Evolutionary conservation across 495 filamentous ascomycete species (phyloP).

Genomic region (Cercophora scortea): DNA sequence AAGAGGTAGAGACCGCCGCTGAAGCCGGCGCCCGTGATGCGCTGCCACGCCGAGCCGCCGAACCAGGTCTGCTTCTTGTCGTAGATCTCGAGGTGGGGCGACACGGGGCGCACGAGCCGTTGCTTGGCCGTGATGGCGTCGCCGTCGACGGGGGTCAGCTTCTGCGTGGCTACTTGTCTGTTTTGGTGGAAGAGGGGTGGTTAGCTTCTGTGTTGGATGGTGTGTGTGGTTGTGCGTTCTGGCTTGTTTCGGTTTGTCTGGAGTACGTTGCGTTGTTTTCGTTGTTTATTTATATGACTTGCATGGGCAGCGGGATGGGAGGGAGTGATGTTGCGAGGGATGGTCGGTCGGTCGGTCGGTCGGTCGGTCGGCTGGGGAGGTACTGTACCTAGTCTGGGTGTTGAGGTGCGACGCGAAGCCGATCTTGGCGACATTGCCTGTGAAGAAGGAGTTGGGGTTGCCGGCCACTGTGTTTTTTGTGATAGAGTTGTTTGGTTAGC

Average conservation of each 20-base stretch:
- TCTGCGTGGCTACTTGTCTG: constrained; percentile 52
- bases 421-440: constrained; percentile 20
- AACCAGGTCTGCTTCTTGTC: constrained; percentile 82
- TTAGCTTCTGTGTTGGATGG: neutral
- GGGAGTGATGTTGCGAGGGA: neutral
- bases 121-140: constrained; percentile 72
- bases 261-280: neutral
- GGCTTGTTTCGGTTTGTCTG: neutral
- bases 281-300: neutral
- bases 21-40: constrained; percentile 69
- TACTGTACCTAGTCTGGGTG: constrained; percentile 21
- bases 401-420: constrained; percentile 12
- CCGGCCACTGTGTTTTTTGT: constrained; percentile 13
- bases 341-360: too few species aligned
- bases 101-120: constrained; percentile 74
- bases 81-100: constrained; percentile 89
- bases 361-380: too few species aligned
- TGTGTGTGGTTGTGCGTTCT: neutral
- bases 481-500: neutral
- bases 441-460: constrained; percentile 25
- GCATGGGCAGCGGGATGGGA: neutral
- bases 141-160: constrained; percentile 49
- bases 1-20: constrained; percentile 77
- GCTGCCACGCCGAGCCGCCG: constrained; percentile 57
- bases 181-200: neutral